Evolutionary conservation across 2,329 filamentous ascomycete genomes (phyloP).

Genomic region (Aureobasidium melanogenum): DNA sequence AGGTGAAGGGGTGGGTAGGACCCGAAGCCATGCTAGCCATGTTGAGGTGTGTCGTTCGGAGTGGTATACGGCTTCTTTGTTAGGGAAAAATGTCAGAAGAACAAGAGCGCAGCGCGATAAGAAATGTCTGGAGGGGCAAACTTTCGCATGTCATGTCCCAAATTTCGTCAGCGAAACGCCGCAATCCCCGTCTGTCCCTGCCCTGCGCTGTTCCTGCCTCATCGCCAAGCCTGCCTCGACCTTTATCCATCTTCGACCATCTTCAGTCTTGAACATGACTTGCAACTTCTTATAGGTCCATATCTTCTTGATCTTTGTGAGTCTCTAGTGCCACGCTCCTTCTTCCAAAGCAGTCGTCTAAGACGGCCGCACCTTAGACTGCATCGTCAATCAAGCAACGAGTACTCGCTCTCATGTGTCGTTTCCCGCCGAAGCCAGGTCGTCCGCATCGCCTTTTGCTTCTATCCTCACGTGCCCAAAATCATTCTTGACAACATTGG

Average conservation of each 20-base stretch:
- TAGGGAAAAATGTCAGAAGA: not conserved
- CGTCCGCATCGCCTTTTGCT: not conserved
- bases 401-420: not conserved
- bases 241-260: not conserved
- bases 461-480: not conserved
- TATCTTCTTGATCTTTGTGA: not conserved
- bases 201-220: not conserved
- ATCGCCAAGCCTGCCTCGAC: not conserved
- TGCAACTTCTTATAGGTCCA: not conserved
- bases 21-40: constrained; percentile 9
- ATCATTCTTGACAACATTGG: not conserved
- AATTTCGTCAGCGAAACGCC: constrained; percentile 4
- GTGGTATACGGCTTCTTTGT: not conserved
- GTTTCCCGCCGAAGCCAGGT: not conserved
- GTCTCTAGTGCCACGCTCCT: not conserved
- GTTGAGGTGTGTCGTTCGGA: not conserved
- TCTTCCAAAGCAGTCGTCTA: not conserved
- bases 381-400: not conserved
- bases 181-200: not conserved
- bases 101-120: not conserved
- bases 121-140: constrained; percentile 10
- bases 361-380: not conserved
- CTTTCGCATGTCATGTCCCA: constrained; percentile 1
- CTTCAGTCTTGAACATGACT: not conserved
- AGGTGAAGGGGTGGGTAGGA: constrained; percentile 76